A percentile compares a stretch with the other conserved stretches of the same genome.
Evolutionary conservation across 2,329 filamentous ascomycete genomes (phyloP).

Genomic region (Diaporthe sp.): DNA sequence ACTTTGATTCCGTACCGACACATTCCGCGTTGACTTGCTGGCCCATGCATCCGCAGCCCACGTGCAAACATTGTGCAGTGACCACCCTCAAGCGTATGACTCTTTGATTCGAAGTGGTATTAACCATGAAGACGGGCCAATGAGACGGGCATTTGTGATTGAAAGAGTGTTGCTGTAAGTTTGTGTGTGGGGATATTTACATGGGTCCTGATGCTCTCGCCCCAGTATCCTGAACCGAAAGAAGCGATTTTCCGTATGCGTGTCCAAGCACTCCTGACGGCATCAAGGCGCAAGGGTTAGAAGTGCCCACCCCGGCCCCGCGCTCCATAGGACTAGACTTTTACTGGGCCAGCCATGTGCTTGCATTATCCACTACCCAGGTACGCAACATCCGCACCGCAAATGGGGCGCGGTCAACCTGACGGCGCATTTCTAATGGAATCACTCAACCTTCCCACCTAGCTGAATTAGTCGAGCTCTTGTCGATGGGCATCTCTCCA

Average conservation of each 20-base stretch:
- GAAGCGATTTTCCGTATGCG: slow-evolving; percentile 3
- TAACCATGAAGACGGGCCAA: too few relatives aligned
- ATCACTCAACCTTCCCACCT: too few relatives aligned
- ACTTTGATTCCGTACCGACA: not conserved
- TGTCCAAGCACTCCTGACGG: not conserved
- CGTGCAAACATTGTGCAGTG: too few relatives aligned
- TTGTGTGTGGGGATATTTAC: not conserved
- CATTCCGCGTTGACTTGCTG: not conserved
- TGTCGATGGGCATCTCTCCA: not conserved
- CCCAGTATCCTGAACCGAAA: not conserved
- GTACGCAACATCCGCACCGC: not conserved
- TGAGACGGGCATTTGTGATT: not conserved
- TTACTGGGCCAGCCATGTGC: not conserved
- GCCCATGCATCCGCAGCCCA: not conserved
- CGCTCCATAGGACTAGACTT: not conserved
- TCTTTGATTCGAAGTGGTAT: too few relatives aligned
- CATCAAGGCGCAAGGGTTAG: not conserved
- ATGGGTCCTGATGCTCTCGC: not conserved
- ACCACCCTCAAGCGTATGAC: too few relatives aligned
- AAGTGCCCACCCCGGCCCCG: not conserved
- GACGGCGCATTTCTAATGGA: too few relatives aligned
- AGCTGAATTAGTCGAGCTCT: too few relatives aligned
- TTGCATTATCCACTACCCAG: not conserved
- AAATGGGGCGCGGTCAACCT: too few relatives aligned
- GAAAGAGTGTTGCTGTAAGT: not conserved